phyloP scores from a whole-genome alignment of 192 early-diverging fungal genomes.

The Coemansia sp. region DNA sequence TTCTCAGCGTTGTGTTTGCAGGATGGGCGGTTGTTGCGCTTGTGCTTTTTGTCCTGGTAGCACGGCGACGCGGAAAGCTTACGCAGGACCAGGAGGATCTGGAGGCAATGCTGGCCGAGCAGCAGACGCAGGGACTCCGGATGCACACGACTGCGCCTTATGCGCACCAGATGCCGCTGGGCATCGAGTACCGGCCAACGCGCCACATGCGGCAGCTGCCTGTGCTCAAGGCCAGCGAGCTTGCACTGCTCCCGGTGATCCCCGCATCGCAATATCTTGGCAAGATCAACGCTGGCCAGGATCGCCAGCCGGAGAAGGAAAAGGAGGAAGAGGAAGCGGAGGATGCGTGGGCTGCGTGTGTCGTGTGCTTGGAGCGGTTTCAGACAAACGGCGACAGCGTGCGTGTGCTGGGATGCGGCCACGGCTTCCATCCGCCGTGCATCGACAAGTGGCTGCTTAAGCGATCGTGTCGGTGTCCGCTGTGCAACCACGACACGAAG shows the following conservation, averaged over 20 bases:
- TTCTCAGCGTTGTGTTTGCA: constrained; percentile 24
- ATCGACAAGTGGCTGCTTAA: constrained; percentile 46
- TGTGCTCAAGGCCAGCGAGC: constrained; percentile 17
- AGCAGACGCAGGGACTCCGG: background rate
- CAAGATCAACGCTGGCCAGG: background rate
- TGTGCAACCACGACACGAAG: constrained; percentile 38
- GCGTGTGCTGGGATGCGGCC: constrained; percentile 34
- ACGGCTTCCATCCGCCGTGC: constrained; percentile 37
- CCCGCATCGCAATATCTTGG: constrained; percentile 3
- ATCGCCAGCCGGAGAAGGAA: background rate
- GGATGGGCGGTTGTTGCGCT: constrained; percentile 12
- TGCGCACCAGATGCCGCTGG: background rate
- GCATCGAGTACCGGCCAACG: constrained; percentile 10
- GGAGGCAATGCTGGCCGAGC: background rate
- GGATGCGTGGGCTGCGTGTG: constrained; percentile 8
- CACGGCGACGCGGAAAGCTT: constrained; percentile 3
- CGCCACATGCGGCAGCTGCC: constrained; percentile 1
- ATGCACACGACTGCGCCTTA: background rate
- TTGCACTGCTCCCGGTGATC: constrained; percentile 16
- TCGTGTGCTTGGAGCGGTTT: constrained; percentile 38
- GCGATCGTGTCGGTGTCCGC: constrained; percentile 44
- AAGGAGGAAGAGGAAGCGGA: constrained; percentile 1
- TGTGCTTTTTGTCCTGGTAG: background rate
- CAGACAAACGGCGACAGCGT: constrained; percentile 9
- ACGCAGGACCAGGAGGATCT: background rate